A percentile compares a stretch with the other conserved stretches of the same genome.
phyloP scores from a whole-genome alignment of 2,329 filamentous ascomycete genomes.

The Aotearoamyces nothofagi region DNA sequence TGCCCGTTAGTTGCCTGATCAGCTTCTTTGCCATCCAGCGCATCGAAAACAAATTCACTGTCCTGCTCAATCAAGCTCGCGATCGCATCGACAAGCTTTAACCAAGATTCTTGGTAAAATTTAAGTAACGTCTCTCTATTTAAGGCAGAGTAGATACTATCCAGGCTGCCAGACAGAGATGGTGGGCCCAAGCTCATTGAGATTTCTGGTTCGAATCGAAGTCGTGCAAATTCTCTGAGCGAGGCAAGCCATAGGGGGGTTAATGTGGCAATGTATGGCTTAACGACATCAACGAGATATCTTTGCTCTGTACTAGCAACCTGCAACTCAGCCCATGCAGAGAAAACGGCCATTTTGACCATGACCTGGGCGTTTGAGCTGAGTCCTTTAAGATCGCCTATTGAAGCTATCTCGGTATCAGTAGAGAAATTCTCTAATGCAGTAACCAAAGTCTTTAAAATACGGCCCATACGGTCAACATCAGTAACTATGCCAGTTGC shows the following conservation, averaged over 20 bases:
- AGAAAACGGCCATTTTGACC: conserved; percentile 96
- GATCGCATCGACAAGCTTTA: conserved; percentile 93
- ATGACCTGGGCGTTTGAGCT: conserved; percentile 96
- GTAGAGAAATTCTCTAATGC: conserved; percentile 85
- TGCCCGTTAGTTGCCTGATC: conserved; percentile 26
- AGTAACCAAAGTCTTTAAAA: conserved; percentile 81
- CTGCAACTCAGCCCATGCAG: conserved; percentile 93
- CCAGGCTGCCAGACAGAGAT: conserved; percentile 69
- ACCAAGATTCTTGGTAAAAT: conserved; percentile 96
- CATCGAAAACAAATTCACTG: conserved; percentile 94
- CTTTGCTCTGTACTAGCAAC: conserved; percentile 86
- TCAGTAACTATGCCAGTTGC: conserved; percentile 95
- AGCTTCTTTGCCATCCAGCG: conserved; percentile 70
- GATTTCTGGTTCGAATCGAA: conserved; percentile 94
- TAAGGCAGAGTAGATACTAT: conserved; percentile 86
- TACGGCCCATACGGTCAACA: conserved; percentile 95
- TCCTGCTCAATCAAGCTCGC: conserved; percentile 95
- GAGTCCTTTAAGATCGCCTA: conserved; percentile 82
- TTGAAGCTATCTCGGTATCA: conserved; percentile 67
- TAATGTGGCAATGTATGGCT: conserved; percentile 76
- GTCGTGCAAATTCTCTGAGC: conserved; percentile 78
- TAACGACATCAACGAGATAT: conserved; percentile 77
- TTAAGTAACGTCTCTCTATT: conserved; percentile 86
- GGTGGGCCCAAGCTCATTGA: conserved; percentile 77
- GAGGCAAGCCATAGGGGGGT: conserved; percentile 92